phyloP scores from a whole-genome alignment of 768 basidiomycete genomes.

The Tricholoma matsutake region DNA sequence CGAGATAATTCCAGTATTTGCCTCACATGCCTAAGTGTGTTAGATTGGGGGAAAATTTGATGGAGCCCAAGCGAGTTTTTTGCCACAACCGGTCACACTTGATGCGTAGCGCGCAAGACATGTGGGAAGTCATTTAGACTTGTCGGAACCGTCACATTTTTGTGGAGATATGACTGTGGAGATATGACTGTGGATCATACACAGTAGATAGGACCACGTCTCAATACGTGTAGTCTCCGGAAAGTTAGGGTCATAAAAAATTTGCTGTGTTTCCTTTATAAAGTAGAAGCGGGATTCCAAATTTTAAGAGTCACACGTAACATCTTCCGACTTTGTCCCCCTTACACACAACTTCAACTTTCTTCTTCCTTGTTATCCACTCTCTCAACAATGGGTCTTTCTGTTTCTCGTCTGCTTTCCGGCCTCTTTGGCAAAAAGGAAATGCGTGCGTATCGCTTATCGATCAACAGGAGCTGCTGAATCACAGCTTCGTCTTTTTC shows the following conservation, averaged over 20 bases:
- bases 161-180: too few relatives aligned
- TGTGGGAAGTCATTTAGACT: too few relatives aligned
- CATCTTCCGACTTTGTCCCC: conserved; percentile 25
- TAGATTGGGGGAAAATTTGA: too few relatives aligned
- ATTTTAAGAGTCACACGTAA: conserved; percentile 39
- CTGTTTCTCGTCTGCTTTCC: conserved; percentile 70
- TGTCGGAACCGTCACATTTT: too few relatives aligned
- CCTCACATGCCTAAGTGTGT: too few relatives aligned
- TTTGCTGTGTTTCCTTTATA: conserved; percentile 18
- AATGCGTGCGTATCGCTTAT: conserved; percentile 77
- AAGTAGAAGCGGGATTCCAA: conserved; percentile 42
- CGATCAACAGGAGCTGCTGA: conserved; percentile 25
- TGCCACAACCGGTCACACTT: too few relatives aligned
- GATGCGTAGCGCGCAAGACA: too few relatives aligned
- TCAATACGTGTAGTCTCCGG: conserved; percentile 9
- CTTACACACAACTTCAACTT: conserved; percentile 18
- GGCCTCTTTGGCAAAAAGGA: conserved; percentile 98
- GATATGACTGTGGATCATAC: too few relatives aligned
- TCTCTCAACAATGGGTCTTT: conserved; percentile 67
- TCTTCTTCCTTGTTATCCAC: conserved; percentile 31
- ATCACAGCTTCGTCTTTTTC: conserved; percentile 29
- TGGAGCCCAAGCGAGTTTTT: too few relatives aligned
- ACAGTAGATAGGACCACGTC: conserved; percentile 1
- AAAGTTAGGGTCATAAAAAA: background rate
- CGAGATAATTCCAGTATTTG: too few relatives aligned